Base-by-base conservation (phyloP, 2,329 filamentous ascomycete species). In the Falciphora oryzae region DNA sequence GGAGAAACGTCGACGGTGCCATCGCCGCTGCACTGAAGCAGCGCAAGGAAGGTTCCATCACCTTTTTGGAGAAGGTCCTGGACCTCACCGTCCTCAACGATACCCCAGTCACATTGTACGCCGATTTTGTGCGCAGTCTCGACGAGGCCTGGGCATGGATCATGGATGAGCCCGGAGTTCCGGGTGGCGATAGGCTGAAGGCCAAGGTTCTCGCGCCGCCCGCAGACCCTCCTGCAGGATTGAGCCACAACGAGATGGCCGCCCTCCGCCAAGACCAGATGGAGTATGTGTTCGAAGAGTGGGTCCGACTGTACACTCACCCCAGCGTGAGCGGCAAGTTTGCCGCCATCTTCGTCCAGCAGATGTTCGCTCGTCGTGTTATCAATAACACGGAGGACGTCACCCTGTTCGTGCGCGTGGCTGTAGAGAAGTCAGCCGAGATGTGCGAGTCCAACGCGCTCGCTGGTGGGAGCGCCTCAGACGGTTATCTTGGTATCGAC, bases 251-350 rank as follows among this genome's bases (percentile, higher is more conserved):
- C 28, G 85, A 89, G 65, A 83, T 86, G 62, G 77, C 80, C 22
- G 75, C 79, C 56, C 81, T 85, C 38, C 88, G 88, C 69, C 86
- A 88, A 67, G 92, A 96, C 67, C 92, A 97, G 74, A 87, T 96
- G 77, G 92, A 96, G 70, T 98, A 99, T 73, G 84, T 97, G 27
- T 97, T 99, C 72, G 93, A 94, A 58, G 95, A 99, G 78, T 99
- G 95, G 95, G 85, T 94, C 32, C 88, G 89, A 66, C 84, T 97
- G 10, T 89, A 84, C 78, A 90, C 90, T 75, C 91, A 92, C 70
- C 84, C 87, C n/a, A 87, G 89, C 69, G 86, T 89, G 4, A 88
- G 89, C 4, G 89, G 92, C 67, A 90, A 89, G 72, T 85, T 89
- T 0, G 82, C 88, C 64, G 79, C 84, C 7, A 85, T 91, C 1